Conservation (phyloP, 2,329 filamentous ascomycete species). For the Ceratocystis huliohia region DNA sequence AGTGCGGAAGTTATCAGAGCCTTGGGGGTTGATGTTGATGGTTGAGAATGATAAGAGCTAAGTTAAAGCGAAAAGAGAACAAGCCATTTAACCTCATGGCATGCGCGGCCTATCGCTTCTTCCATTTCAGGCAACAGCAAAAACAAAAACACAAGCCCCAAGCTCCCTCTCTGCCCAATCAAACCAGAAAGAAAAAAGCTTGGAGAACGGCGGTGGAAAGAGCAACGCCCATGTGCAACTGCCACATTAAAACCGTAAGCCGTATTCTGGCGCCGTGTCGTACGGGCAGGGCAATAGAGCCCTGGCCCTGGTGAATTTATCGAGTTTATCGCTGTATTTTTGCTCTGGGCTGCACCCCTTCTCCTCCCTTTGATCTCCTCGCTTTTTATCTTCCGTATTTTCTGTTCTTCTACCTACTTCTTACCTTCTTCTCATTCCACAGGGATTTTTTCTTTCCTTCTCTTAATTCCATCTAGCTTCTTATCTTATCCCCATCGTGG, state of each 20-base stretch:
- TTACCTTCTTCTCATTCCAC: neutral
- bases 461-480: neutral
- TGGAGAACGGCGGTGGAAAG: neutral
- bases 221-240: neutral
- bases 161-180: neutral
- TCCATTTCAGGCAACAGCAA: neutral
- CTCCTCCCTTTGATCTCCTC: neutral
- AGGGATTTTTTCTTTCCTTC: neutral
- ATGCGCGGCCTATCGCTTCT: no score
- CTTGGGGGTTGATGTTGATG: neutral
- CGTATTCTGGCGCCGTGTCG: neutral
- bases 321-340: neutral
- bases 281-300: neutral
- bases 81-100: neutral
- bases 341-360: neutral
- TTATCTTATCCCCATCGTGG: neutral
- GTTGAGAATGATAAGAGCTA: neutral
- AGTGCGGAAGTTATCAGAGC: neutral
- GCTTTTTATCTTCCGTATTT: neutral
- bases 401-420: neutral
- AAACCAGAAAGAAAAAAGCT: neutral
- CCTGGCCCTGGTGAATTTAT: neutral
- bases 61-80: neutral
- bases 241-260: neutral
- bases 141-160: neutral